A percentile compares a stretch with the other conserved stretches of the same genome.
These are phyloP conservation scores for Carex littledalei DNA, from an alignment of 176 grass and related monocot species.

Conservation along the genomic window DNA sequence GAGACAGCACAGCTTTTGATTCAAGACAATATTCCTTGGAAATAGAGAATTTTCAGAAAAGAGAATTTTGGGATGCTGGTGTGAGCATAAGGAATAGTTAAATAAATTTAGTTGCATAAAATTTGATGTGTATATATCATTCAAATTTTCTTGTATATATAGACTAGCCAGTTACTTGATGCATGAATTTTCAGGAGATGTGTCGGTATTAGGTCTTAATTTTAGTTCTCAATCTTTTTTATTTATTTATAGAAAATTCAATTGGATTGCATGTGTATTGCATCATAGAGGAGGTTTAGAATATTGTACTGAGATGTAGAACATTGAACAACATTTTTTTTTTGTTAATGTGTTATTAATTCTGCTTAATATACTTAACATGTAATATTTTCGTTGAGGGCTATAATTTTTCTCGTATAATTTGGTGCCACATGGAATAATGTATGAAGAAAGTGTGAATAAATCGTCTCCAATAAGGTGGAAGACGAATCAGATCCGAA, in stretches of 20 bases:
- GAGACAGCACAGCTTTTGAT: constrained; percentile 20
- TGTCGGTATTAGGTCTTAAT: not conserved
- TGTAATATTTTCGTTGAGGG: not conserved
- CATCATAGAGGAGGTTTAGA: not conserved
- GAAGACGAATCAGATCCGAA: not conserved
- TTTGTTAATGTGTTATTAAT: not conserved
- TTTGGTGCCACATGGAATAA: not conserved
- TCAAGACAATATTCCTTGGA: constrained; percentile 21
- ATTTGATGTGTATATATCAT: not conserved
- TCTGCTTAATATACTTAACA: not conserved
- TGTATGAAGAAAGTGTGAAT: not conserved
- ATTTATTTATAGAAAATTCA: not conserved
- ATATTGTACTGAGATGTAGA: not conserved
- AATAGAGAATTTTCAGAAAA: constrained; percentile 15
- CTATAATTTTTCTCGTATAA: not conserved
- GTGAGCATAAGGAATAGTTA: not conserved
- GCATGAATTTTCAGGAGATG: not conserved
- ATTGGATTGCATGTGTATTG: not conserved
- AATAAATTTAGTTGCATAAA: not conserved
- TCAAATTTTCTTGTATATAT: not conserved
- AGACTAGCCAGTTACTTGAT: not conserved
- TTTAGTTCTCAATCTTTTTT: not conserved
- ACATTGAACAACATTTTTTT: not conserved
- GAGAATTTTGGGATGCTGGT: not conserved
- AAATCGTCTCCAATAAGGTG: not conserved